These are phyloP conservation scores for Erysimum cheiri DNA, from an alignment of 441 rosid genomes.

Conservation along the genomic window DNA sequence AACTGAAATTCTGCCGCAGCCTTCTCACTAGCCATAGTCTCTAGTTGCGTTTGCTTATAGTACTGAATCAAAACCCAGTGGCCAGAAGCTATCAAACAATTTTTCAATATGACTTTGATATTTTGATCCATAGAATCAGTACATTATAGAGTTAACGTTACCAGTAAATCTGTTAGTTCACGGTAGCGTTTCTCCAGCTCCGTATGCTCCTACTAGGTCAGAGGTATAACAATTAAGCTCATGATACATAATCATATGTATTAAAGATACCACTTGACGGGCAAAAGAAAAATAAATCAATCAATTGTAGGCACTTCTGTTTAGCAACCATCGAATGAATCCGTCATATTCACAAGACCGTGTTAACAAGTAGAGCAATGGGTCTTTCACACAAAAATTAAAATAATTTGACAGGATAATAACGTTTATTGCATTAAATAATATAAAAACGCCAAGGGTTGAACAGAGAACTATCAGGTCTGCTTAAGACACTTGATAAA, in stretches of 20 bases:
- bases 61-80: slow-evolving; percentile 59
- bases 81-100: slow-evolving; percentile 33
- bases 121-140: slow-evolving; percentile 22
- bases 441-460: background rate
- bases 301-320: background rate
- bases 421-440: background rate
- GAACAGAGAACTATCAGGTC: slow-evolving; percentile 15
- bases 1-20: slow-evolving; percentile 98
- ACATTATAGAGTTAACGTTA: slow-evolving; percentile 46
- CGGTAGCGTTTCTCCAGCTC: slow-evolving; percentile 99
- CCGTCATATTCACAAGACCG: background rate
- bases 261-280: slow-evolving; percentile 19
- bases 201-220: slow-evolving; percentile 81
- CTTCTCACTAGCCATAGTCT: slow-evolving; percentile 98
- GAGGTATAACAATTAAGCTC: slow-evolving; percentile 44
- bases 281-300: background rate
- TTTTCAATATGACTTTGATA: slow-evolving; percentile 27
- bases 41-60: slow-evolving; percentile 98
- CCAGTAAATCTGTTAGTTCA: slow-evolving; percentile 97
- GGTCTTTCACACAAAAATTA: slow-evolving; percentile 16
- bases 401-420: slow-evolving; percentile 16
- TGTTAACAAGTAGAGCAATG: slow-evolving; percentile 11
- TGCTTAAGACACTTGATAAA: slow-evolving; percentile 7
- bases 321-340: slow-evolving; percentile 15
- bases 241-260: slow-evolving; percentile 31